phyloP scores from a whole-genome alignment of 768 basidiomycete species.

The Macrolepiota fuliginosa region DNA sequence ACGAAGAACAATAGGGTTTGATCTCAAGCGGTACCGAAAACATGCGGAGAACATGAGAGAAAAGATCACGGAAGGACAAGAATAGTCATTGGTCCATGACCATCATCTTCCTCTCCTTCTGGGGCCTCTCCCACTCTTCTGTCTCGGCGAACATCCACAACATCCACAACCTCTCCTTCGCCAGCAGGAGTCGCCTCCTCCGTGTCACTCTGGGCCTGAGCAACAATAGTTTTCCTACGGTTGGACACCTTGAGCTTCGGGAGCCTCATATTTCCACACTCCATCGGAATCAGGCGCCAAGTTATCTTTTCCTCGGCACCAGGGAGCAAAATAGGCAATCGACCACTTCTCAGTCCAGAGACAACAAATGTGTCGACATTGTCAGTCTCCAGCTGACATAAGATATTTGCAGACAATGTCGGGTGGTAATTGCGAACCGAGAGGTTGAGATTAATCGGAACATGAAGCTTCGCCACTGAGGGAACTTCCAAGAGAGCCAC shows the following conservation, averaged over 20 bases:
- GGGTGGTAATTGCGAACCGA: constrained; percentile 66
- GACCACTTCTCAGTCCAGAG: constrained; percentile 66
- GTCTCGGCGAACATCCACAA: constrained; percentile 53
- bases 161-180: constrained; percentile 45
- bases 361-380: constrained; percentile 74
- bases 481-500: constrained; percentile 67
- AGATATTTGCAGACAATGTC: constrained; percentile 63
- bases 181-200: constrained; percentile 45
- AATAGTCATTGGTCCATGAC: constrained; percentile 22
- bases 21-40: background rate
- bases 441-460: constrained; percentile 51
- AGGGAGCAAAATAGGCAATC: constrained; percentile 71
- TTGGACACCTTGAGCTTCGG: constrained; percentile 61
- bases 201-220: constrained; percentile 28
- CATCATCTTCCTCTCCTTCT: background rate
- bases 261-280: constrained; percentile 64
- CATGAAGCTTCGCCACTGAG: constrained; percentile 61
- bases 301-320: constrained; percentile 61
- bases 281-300: constrained; percentile 73
- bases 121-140: constrained; percentile 13
- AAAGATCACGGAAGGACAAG: constrained; percentile 30
- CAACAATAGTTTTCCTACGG: constrained; percentile 37
- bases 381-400: constrained; percentile 72
- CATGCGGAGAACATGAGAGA: background rate
- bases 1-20: too few species aligned